Evolutionary conservation across 768 basidiomycete species (phyloP), one percentile per base, ranked within the genome.

Genomic region (Suillus subalutaceus): DNA sequence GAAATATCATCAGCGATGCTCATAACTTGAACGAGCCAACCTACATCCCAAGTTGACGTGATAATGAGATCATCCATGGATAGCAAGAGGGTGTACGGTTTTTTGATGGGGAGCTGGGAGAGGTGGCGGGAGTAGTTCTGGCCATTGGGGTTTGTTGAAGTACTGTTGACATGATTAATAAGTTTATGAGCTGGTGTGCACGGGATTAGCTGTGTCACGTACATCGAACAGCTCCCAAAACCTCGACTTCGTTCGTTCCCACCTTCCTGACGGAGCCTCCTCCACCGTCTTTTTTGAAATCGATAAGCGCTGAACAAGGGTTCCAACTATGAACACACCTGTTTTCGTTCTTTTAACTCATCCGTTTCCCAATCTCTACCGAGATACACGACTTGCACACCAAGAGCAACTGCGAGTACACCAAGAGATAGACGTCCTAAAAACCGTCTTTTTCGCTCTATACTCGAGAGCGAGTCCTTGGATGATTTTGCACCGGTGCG

Each of bases 131-230:
- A 99, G 86, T 2, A 99, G 86, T 74, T 96, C 94, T 37, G 90
- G 83, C 93, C 94, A 97, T 56, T 90, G 87, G 3, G 97, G 97
- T 81, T 99, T 92, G 74, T 90, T 94, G 79, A 99, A 96, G 75
- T 89, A 90, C 94, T 97, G 71, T 12, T 37, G 15, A 41, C 6
- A 23, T 3, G 9, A 32, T 63, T 12, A 48, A 40, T 53, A 26
- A 37, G 9, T 60, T 7, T 56, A 43, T 32, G 30, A 64, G 52
- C 20, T 64, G 9, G 62, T 40, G 23, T 41, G 56, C 3, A n/a
- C 23, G 26, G 37, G 57, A 32, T 38, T 44, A 43, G 10, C 3
- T 57, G 41, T 60, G 8, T 8, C 35, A 79, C 89, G 57, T 74
- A 93, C 92, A 70, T 89, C 90, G 65, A 92, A 91, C 72, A 91